These are phyloP conservation scores for Macrophomina pseudophaseolina DNA, from an alignment of 2,329 filamentous ascomycete genomes.

Conservation along the genomic window DNA sequence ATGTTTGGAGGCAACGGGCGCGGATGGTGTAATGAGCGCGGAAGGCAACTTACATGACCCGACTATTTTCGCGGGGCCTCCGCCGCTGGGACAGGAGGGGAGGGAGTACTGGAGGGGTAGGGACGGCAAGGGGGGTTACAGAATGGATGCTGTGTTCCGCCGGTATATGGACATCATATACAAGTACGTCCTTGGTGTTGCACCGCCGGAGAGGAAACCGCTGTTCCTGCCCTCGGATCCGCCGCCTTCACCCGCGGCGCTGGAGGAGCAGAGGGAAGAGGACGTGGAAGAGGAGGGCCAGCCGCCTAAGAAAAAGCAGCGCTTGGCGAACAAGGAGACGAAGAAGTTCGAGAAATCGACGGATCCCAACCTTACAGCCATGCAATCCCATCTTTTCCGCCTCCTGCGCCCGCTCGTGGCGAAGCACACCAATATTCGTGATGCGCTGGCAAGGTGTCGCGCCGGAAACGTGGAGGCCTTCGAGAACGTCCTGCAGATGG, in stretches of 20 bases:
- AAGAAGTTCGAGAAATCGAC: slow-evolving; percentile 54
- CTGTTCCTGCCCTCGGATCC: slow-evolving; percentile 71
- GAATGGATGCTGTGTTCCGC: slow-evolving; percentile 84
- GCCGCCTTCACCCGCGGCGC: slow-evolving; percentile 35
- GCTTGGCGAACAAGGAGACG: slow-evolving; percentile 25
- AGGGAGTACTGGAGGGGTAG: slow-evolving; percentile 83
- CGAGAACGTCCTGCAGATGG: slow-evolving; percentile 75
- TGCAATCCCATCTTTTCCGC: slow-evolving; percentile 94
- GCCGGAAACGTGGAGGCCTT: slow-evolving; percentile 76
- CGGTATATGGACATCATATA: slow-evolving; percentile 92
- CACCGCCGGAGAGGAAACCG: slow-evolving; percentile 70
- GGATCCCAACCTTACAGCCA: slow-evolving; percentile 72
- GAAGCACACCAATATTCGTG: slow-evolving; percentile 80
- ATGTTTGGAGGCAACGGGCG: slow-evolving; percentile 83
- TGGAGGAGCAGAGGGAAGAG: not conserved
- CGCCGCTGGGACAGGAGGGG: slow-evolving; percentile 66
- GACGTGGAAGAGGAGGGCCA: slow-evolving; percentile 33
- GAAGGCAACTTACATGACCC: slow-evolving; percentile 95
- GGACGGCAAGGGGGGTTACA: slow-evolving; percentile 81
- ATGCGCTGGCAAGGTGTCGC: slow-evolving; percentile 74
- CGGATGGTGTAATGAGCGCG: slow-evolving; percentile 92
- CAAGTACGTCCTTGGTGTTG: slow-evolving; percentile 70
- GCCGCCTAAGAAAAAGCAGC: slow-evolving; percentile 44
- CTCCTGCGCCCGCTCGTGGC: slow-evolving; percentile 82
- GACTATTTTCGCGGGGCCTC: slow-evolving; percentile 76